Conservation (phyloP, 805 yeast species). For the Candida verbasci region DNA sequence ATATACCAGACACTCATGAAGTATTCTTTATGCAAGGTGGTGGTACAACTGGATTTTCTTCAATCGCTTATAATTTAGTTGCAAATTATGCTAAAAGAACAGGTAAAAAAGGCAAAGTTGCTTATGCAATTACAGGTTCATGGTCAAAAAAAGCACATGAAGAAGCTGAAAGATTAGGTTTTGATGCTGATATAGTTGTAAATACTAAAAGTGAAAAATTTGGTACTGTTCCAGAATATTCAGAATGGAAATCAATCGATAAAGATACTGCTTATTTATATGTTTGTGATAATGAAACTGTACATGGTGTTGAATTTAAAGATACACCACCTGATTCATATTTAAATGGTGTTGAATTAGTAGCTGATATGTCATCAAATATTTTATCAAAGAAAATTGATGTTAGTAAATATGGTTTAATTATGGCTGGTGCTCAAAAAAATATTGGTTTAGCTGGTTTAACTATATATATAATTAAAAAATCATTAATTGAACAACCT, state of each 20-base stretch:
- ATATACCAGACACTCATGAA: slow-evolving; percentile 88
- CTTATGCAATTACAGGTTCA: slow-evolving; percentile 85
- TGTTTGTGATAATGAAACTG: slow-evolving; percentile 96
- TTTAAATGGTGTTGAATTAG: slow-evolving; percentile 69
- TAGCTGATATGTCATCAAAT: slow-evolving; percentile 93
- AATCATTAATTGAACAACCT: slow-evolving; percentile 65
- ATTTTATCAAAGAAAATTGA: slow-evolving; percentile 79
- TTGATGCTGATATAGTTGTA: slow-evolving; percentile 64
- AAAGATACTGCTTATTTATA: slow-evolving; percentile 80
- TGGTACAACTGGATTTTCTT: slow-evolving; percentile 93
- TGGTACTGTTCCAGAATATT: slow-evolving; percentile 60
- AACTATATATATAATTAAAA: slow-evolving; percentile 85
- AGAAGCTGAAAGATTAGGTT: slow-evolving; percentile 83
- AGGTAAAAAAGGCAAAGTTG: slow-evolving; percentile 75
- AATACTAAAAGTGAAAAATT: slow-evolving; percentile 61
- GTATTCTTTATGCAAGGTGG: slow-evolving; percentile 97
- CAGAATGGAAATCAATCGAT: slow-evolving; percentile 57
- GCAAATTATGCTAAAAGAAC: slow-evolving; percentile 70
- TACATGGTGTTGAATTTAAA: slow-evolving; percentile 83
- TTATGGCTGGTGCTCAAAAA: slow-evolving; percentile 98
- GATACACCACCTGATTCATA: slow-evolving; percentile 48
- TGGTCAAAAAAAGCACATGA: slow-evolving; percentile 90
- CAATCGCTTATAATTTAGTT: slow-evolving; percentile 75
- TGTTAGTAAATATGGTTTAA: slow-evolving; percentile 77
- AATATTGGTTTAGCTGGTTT: slow-evolving; percentile 97